phyloP scores from a whole-genome alignment of 2,329 filamentous ascomycete species.

The Aspergillus melleus region DNA sequence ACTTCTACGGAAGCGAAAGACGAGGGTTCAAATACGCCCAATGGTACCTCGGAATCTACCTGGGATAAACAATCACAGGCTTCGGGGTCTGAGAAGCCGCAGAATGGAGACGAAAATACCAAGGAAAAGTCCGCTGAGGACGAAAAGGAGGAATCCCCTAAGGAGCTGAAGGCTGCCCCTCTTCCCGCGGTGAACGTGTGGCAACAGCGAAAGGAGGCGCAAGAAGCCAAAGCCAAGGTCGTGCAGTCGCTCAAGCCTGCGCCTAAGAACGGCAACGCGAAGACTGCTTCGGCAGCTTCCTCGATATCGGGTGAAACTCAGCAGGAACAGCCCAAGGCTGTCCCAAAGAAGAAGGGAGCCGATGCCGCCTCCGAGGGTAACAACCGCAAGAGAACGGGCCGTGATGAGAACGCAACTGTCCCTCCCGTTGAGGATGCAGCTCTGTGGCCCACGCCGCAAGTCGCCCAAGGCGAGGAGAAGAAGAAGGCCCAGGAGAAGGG shows the following conservation, averaged over 20 bases:
- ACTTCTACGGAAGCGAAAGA: conserved; percentile 59
- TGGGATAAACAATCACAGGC: conserved; percentile 68
- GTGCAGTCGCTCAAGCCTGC: conserved; percentile 29
- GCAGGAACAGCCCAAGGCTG: conserved; percentile 41
- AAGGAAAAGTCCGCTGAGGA: conserved; percentile 60
- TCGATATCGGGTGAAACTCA: conserved; percentile 38
- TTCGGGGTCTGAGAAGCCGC: conserved; percentile 60
- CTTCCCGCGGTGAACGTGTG: conserved; percentile 84
- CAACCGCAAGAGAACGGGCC: conserved; percentile 43
- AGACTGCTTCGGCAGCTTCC: conserved; percentile 25
- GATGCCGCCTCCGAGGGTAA: conserved; percentile 28
- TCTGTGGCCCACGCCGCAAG: conserved; percentile 89
- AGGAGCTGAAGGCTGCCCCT: conserved; percentile 75
- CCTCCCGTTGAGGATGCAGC: conserved; percentile 74
- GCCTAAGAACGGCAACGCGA: conserved; percentile 22
- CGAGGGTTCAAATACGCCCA: conserved; percentile 61
- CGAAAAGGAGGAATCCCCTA: conserved; percentile 59
- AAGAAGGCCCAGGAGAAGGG: conserved; percentile 61
- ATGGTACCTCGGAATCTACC: conserved; percentile 63
- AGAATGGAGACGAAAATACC: conserved; percentile 43
- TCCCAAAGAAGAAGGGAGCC: conserved; percentile 42
- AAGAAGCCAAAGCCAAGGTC: conserved; percentile 52
- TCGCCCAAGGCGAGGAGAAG: conserved; percentile 72
- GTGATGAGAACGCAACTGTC: conserved; percentile 44
- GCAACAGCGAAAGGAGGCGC: conserved; percentile 73